Evolutionary conservation across 2,329 filamentous ascomycete species (phyloP), one percentile per base, ranked within the genome.

Genomic region (Coniochaeta hoffmannii): DNA sequence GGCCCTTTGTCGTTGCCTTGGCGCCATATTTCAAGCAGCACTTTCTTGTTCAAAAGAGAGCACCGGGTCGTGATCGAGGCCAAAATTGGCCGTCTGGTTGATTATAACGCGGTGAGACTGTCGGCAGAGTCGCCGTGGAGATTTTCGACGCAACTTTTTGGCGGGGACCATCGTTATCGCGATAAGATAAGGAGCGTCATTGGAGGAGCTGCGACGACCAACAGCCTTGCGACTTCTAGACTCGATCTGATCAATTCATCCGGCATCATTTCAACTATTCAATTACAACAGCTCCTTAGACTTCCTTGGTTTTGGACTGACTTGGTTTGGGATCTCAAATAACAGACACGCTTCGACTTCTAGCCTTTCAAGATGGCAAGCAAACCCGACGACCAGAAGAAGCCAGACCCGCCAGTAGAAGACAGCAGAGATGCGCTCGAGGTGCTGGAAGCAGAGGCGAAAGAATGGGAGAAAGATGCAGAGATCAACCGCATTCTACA

Each of bases 401-500:
- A 26, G 26, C 15, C 10, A 11, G 15, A 32, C 6, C 49, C 49
- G 26, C 49, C 63, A 6, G 67, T 64, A 56, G 67, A 63, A 57
- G 69, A 71, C 58, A 65, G 53, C 44, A 63, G 69, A 53, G 89
- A 90, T 69, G 87, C 89, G 49, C 81, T 96, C 60, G 87, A 91
- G 67, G 84, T 85, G 58, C 85, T 97, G 41, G 90, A 93, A 66
- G 80, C 84, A 32, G 91, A 96, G 68, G 86, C 87, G 55, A 95
- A 93, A 65, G 93, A 96, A 69, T 95, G 93, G 67, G 87, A 89
- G 67, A 97, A 97, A 89, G 94, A 97, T 80, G 87, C 88, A 57
- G 93, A 97, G 70, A 97, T 97, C 65, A 90, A 96, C 67, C 88
- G 93, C 58, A 99, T 99, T 63, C 80, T 96, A 62, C 88, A 88